Evolutionary conservation across 768 basidiomycete genomes (phyloP).

Genomic region (Russula earlei): DNA sequence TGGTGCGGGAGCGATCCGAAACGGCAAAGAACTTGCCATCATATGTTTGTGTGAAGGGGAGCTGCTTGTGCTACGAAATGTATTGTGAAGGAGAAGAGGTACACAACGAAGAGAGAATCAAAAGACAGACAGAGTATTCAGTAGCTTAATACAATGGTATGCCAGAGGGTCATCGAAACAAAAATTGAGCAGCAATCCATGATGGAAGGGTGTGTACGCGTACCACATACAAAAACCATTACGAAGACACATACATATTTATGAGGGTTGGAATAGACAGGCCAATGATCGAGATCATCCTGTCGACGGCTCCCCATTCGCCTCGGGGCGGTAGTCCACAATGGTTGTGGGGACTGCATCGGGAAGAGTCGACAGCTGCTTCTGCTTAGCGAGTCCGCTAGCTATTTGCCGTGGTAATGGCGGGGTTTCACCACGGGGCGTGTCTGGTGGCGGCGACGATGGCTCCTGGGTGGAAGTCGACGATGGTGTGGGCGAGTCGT

Average conservation of each 20-base stretch:
- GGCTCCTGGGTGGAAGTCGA: constrained; percentile 30
- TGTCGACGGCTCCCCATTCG: constrained; percentile 51
- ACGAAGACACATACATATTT: constrained; percentile 18
- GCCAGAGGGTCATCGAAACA: constrained; percentile 10
- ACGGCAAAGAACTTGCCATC: constrained; percentile 33
- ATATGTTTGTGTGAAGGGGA: constrained; percentile 72
- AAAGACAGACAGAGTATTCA: constrained; percentile 18
- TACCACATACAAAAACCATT: constrained; percentile 18
- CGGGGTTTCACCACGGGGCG: constrained; percentile 37
- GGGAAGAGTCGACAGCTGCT: constrained; percentile 42
- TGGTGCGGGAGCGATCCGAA: constrained; percentile 53
- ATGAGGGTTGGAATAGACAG: constrained; percentile 10
- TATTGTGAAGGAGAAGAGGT: constrained; percentile 20
- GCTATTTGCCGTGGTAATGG: constrained; percentile 36
- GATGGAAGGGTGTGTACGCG: constrained; percentile 13
- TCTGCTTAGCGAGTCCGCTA: constrained; percentile 33
- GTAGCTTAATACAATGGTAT: constrained; percentile 20
- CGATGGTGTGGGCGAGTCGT: constrained; percentile 14
- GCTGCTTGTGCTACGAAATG: constrained; percentile 47
- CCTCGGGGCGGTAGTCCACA: constrained; percentile 56
- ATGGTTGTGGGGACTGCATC: constrained; percentile 47
- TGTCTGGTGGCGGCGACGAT: constrained; percentile 19
- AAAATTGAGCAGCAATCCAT: constrained; percentile 15
- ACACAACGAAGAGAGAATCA: neutral
- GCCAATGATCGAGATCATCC: constrained; percentile 19